Evolutionary conservation across 2,329 filamentous ascomycete genomes (phyloP), one percentile per base, ranked within the genome.

Genomic region (Pseudogymnoascus sp.): DNA sequence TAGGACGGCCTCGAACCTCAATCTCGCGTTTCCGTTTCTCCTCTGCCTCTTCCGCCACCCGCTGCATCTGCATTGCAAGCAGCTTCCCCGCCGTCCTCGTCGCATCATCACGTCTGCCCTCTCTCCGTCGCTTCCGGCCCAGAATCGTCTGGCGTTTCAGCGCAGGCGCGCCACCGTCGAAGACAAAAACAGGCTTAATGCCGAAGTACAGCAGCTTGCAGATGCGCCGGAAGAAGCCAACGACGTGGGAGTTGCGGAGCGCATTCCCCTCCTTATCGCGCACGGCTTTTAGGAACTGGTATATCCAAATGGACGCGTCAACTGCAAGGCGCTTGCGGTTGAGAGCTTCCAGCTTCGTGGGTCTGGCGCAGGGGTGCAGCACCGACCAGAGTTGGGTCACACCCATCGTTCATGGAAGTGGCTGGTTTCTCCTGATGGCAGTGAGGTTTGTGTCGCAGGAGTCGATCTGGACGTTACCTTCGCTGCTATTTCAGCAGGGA

Each of bases 301-400:
- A 99, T 70, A 99, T 98, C 95, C 95, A 99, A 74, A 99, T 99
- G 11, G 93, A 97, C 64, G 96, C 95, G 78, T 99, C 95, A 68
- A 99, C 91, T 56, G 95, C 96, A 60, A 99, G 89, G 14, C 95
- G 91, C 78, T 96, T 97, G 70, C 90, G 91, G 75, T 98, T 98
- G 65, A 99, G 86, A 12, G 93, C 96, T 70, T 96, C 93, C 70
- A 99, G 89, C 76, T 96, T 97, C 66, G 96, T 96, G 19, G 95
- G 96, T 38, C 95, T 89, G 59, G 95, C 95, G 74, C 92, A 97
- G 53, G 95, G 95, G 77, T 96, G 91, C 68, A 98, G 82, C 61
- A 99, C 91, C 67, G 91, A 93, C 95, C 95, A 99, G 68, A 99
- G 90, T 68, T 93, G 93, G 73, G 93, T 96, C 68, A 99, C 95